Evolutionary conservation across 1,284 basidiomycete species (phyloP).

Genomic region (Ceratobasidium sp.): DNA sequence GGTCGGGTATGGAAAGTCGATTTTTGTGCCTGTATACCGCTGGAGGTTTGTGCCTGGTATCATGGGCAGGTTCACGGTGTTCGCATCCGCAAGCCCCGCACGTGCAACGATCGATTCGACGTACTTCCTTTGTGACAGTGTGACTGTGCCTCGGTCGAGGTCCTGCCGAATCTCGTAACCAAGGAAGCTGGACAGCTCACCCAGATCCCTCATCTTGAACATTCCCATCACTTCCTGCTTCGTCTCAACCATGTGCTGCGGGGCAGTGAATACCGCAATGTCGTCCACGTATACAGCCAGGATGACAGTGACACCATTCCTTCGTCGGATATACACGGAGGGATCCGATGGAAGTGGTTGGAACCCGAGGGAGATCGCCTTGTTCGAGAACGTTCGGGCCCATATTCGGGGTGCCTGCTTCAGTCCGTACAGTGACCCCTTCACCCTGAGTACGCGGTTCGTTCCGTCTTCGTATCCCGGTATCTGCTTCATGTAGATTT

Average conservation of each 20-base stretch:
- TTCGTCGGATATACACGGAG: neutral
- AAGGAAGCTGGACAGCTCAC: neutral
- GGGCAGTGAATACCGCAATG: neutral
- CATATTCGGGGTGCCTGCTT: constrained; percentile 48
- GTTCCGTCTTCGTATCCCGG: too few species aligned
- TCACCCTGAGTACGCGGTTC: too few species aligned
- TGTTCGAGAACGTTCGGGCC: constrained; percentile 1
- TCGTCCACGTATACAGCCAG: constrained; percentile 5
- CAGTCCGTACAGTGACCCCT: constrained; percentile 50
- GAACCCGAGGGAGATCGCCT: neutral
- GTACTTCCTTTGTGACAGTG: neutral
- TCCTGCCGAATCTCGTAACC: constrained; percentile 8
- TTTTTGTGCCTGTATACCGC: neutral
- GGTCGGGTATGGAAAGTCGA: constrained; percentile 8
- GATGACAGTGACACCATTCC: neutral
- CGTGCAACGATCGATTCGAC: neutral
- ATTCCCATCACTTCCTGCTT: neutral
- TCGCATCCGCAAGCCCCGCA: neutral
- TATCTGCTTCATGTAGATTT: constrained; percentile 56
- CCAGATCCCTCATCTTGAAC: constrained; percentile 33
- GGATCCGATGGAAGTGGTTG: neutral
- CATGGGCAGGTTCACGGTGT: neutral
- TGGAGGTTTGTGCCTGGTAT: neutral
- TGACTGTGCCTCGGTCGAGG: neutral
- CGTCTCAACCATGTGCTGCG: neutral